Evolutionary conservation across 2,329 filamentous ascomycete species (phyloP).

Genomic region (Cordyceps sp.): DNA sequence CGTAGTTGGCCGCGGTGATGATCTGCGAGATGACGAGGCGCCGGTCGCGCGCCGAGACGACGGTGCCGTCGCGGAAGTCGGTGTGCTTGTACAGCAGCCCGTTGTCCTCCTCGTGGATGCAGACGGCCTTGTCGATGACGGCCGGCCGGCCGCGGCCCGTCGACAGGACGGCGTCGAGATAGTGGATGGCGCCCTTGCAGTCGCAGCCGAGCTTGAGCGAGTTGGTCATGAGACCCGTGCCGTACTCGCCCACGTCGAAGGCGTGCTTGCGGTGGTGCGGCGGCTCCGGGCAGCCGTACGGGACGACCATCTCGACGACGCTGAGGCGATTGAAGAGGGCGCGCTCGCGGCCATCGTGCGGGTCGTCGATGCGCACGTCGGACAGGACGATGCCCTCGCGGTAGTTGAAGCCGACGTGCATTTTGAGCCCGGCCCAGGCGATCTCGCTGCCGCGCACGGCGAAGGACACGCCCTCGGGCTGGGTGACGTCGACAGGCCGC

Average conservation of each 20-base stretch:
- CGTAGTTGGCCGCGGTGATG: conserved; percentile 50
- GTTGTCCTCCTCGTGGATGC: conserved; percentile 22
- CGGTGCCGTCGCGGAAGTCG: conserved; percentile 42
- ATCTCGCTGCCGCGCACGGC: conserved; percentile 30
- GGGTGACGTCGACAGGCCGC: conserved; percentile 21
- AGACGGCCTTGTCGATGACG: conserved; percentile 40
- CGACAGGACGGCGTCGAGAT: conserved; percentile 20
- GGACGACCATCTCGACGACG: conserved; percentile 55
- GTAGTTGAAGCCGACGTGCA: conserved; percentile 57
- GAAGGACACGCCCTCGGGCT: conserved; percentile 23
- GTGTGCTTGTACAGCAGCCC: conserved; percentile 50
- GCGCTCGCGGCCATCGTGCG: conserved; percentile 21
- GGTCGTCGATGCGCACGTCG: conserved; percentile 47
- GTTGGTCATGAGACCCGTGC: conserved; percentile 48
- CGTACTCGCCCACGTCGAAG: conserved; percentile 54
- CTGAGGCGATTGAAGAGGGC: conserved; percentile 52
- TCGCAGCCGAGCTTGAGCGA: conserved; percentile 46
- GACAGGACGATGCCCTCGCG: conserved; percentile 56
- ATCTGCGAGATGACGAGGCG: conserved; percentile 47
- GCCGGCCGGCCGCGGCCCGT: conserved; percentile 35
- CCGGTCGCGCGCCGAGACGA: conserved; percentile 38
- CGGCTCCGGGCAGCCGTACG: conserved; percentile 46
- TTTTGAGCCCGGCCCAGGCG: conserved; percentile 49
- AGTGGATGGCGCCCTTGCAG: conserved; percentile 42
- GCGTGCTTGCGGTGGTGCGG: conserved; percentile 52